Evolutionary conservation across 169 alveolate genomes (phyloP).

Genomic region (Fabrea salina): DNA sequence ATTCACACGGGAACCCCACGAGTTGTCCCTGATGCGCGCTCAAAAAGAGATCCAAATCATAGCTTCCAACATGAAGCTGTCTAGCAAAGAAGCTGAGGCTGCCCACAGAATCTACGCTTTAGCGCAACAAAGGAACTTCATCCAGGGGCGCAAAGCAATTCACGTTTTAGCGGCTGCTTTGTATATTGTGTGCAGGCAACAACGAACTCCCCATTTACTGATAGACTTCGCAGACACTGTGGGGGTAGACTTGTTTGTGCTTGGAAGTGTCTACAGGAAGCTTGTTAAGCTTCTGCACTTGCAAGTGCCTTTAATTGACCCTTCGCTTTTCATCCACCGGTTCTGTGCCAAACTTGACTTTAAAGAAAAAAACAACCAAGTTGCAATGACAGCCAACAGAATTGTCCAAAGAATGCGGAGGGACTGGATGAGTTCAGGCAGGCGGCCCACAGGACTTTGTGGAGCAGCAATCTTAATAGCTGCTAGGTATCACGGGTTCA

Average conservation of each 20-base stretch:
- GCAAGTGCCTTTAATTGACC: slow-evolving; percentile 94
- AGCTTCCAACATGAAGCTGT: slow-evolving; percentile 81
- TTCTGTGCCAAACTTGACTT: slow-evolving; percentile 93
- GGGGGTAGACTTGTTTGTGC: slow-evolving; percentile 18
- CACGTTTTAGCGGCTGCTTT: slow-evolving; percentile 94
- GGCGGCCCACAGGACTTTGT: slow-evolving; percentile 98
- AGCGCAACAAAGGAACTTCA: slow-evolving; percentile 93
- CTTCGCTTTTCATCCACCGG: slow-evolving; percentile 94
- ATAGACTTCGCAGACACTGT: slow-evolving; percentile 92
- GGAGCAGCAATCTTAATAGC: slow-evolving; percentile 99
- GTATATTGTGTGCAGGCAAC: slow-evolving; percentile 92
- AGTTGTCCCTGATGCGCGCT: slow-evolving; percentile 14
- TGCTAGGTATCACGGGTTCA: slow-evolving; percentile 93
- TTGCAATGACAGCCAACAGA: slow-evolving; percentile 94
- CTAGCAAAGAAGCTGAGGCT: slow-evolving; percentile 82
- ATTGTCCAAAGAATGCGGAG: slow-evolving; percentile 96
- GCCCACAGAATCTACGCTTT: slow-evolving; percentile 89
- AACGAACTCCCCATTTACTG: slow-evolving; percentile 90
- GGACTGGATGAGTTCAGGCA: slow-evolving; percentile 98
- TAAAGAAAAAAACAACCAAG: slow-evolving; percentile 88
- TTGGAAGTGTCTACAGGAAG: slow-evolving; percentile 80
- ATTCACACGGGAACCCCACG: not conserved
- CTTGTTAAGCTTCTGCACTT: slow-evolving; percentile 84
- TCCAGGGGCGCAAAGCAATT: slow-evolving; percentile 91
- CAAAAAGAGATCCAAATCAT: slow-evolving; percentile 53